A percentile compares a stretch with the other conserved stretches of the same genome.
These are phyloP conservation scores for Rhodomyrtus tomentosa DNA, from an alignment of 345 rosid genomes.

Conservation along the genomic window DNA sequence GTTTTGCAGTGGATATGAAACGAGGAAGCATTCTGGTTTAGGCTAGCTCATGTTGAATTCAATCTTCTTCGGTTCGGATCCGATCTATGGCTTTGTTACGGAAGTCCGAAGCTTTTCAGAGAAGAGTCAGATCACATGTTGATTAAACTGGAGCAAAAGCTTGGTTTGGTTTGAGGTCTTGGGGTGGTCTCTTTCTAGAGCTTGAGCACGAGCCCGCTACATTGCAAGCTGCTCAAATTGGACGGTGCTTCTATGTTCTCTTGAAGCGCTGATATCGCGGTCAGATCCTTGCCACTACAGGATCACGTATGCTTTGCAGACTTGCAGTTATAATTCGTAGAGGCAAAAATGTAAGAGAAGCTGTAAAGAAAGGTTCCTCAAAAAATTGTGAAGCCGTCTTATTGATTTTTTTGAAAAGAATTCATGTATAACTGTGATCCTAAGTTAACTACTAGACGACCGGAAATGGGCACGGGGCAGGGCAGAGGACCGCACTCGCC, in stretches of 20 bases:
- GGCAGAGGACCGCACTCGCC: not conserved
- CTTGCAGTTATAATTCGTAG: not conserved
- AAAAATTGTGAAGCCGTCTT: not conserved
- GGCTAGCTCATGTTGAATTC: fast-evolving
- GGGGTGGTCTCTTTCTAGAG: not conserved
- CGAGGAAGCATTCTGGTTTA: not conserved
- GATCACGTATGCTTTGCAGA: not conserved
- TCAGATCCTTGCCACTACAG: not conserved
- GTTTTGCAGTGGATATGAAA: not conserved
- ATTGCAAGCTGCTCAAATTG: not conserved
- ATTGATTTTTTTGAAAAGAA: not conserved
- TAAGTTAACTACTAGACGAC: not conserved
- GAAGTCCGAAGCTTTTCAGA: not conserved
- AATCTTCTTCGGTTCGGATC: not conserved
- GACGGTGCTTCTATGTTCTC: not conserved
- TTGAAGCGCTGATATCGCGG: not conserved
- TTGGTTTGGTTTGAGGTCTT: not conserved
- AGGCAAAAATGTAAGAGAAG: not conserved
- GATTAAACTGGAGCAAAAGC: not conserved
- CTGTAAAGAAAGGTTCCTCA: not conserved
- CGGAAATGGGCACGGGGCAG: not conserved
- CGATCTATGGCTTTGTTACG: not conserved
- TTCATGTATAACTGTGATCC: not conserved
- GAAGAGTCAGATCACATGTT: not conserved
- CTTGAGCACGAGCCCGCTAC: too few relatives aligned